These are phyloP conservation scores for Taiozyma sp. DNA, from an alignment of 1,139 yeast species.

Conservation along the genomic window DNA sequence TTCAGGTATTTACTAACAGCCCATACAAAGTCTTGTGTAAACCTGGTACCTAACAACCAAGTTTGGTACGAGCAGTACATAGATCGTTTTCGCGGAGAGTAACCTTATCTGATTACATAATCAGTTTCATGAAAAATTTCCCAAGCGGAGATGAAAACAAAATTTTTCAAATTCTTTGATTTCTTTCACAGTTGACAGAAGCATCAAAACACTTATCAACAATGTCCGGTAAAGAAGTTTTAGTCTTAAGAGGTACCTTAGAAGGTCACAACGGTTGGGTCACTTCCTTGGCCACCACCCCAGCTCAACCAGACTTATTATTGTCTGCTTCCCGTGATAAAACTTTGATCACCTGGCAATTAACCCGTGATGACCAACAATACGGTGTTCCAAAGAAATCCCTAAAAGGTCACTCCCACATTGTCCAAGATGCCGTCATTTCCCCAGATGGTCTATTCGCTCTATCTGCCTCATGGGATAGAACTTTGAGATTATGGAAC, in stretches of 20 bases:
- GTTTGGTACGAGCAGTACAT: neutral
- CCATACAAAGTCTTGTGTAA: neutral
- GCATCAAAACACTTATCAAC: slow-evolving; percentile 17
- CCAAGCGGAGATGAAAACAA: neutral
- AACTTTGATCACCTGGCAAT: slow-evolving; percentile 97
- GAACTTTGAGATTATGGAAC: slow-evolving; percentile 98
- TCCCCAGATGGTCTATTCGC: slow-evolving; percentile 99
- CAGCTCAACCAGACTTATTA: slow-evolving; percentile 97
- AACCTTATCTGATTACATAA: neutral
- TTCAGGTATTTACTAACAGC: neutral
- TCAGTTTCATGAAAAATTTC: neutral
- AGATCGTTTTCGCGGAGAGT: neutral
- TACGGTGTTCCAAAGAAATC: slow-evolving; percentile 99
- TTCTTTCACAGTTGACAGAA: neutral
- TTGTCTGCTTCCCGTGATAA: slow-evolving; percentile 99
- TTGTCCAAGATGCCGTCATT: slow-evolving; percentile 96
- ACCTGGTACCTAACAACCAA: neutral
- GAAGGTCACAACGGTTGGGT: slow-evolving; percentile 97
- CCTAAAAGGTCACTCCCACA: slow-evolving; percentile 98
- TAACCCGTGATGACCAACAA: slow-evolving; percentile 95
- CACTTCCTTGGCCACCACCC: slow-evolving; percentile 97
- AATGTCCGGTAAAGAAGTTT: slow-evolving; percentile 83
- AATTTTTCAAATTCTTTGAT: neutral
- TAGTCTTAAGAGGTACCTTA: slow-evolving; percentile 99
- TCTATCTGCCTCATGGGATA: slow-evolving; percentile 99